Conservation (phyloP, 2,329 filamentous ascomycete species). For the Ceratocystis papillata region DNA sequence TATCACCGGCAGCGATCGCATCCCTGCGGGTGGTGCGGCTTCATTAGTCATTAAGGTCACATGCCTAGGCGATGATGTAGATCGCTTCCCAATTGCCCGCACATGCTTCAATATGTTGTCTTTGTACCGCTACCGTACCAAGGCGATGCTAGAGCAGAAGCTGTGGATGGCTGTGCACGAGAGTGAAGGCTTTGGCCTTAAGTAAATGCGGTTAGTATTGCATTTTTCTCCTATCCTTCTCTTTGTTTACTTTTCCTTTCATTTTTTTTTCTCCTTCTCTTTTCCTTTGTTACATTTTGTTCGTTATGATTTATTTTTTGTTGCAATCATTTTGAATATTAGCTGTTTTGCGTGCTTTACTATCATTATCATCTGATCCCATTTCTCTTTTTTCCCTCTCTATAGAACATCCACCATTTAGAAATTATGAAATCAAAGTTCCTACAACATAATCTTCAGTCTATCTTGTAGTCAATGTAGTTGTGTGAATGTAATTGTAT, state of each 20-base stretch:
- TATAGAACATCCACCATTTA: neutral
- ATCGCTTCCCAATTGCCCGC: constrained; percentile 70
- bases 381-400: neutral
- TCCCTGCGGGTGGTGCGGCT: constrained; percentile 76
- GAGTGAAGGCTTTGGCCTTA: constrained; percentile 86
- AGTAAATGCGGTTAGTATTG: constrained; percentile 37
- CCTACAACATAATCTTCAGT: neutral
- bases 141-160: constrained; percentile 55
- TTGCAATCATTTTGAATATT: too few species aligned
- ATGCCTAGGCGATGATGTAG: constrained; percentile 62
- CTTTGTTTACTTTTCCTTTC: neutral
- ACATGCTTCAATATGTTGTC: constrained; percentile 86
- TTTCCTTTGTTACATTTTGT: neutral
- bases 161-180: constrained; percentile 81
- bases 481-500: constrained; percentile 7
- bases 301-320: too few species aligned
- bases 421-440: neutral
- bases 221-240: neutral
- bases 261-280: neutral
- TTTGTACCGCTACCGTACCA: constrained; percentile 60
- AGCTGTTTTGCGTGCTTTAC: neutral
- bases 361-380: neutral
- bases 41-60: constrained; percentile 66
- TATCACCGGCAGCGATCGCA: constrained; percentile 80
- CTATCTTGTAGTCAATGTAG: neutral